phyloP scores from a whole-genome alignment of 148 eudicot species.

The Vaccinium vitisidaea region DNA sequence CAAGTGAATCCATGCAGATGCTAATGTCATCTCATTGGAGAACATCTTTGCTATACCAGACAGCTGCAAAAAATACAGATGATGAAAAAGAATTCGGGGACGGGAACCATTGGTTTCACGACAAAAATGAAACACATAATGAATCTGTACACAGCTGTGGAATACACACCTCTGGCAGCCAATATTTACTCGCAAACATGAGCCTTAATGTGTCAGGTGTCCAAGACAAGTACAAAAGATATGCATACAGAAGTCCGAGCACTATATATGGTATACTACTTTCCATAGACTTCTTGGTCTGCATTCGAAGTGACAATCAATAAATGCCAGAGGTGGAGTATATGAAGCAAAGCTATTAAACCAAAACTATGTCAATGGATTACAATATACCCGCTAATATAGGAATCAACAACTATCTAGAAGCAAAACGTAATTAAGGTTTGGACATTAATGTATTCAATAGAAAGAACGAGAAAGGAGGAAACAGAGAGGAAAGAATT shows the following conservation, averaged over 20 bases:
- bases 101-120: not conserved
- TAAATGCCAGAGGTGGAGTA: not conserved
- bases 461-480: not conserved
- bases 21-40: constrained; percentile 82
- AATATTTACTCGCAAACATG: constrained; percentile 88
- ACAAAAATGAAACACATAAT: not conserved
- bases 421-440: not conserved
- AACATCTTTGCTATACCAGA: constrained; percentile 89
- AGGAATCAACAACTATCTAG: not conserved
- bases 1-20: constrained; percentile 96
- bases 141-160: not conserved
- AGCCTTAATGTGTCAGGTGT: constrained; percentile 75
- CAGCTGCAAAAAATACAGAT: constrained; percentile 35
- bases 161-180: constrained; percentile 82
- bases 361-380: not conserved
- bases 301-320: constrained; percentile 25
- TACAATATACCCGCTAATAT: not conserved
- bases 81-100: not conserved
- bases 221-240: constrained; percentile 86
- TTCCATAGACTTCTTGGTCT: constrained; percentile 80
- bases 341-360: not conserved
- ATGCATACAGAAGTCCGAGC: constrained; percentile 74
- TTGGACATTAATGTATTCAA: not conserved
- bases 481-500: not conserved
- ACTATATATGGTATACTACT: constrained; percentile 65